A percentile compares a stretch with the other conserved stretches of the same genome.
phyloP scores from a whole-genome alignment of 148 eudicot genomes.

The Cornus controversa region DNA sequence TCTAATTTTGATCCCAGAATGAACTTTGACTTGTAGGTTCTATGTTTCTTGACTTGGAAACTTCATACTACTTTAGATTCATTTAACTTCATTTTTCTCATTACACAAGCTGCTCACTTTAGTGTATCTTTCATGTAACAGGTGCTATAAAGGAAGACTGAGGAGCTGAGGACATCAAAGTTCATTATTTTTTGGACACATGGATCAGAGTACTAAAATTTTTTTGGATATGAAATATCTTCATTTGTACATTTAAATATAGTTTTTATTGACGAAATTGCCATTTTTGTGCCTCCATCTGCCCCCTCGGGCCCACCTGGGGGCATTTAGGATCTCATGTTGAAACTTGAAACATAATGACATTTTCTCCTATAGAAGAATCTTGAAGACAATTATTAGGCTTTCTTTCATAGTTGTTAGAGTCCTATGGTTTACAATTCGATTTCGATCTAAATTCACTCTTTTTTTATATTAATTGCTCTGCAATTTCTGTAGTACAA shows the following conservation, averaged over 20 bases:
- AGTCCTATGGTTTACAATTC: too few relatives aligned
- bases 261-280: not conserved
- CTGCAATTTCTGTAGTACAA: too few relatives aligned
- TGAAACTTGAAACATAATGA: not conserved
- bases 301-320: not conserved
- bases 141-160: constrained; percentile 1
- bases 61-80: not conserved
- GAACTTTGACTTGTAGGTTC: not conserved
- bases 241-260: not conserved
- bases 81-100: not conserved
- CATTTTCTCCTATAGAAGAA: too few relatives aligned
- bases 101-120: not conserved
- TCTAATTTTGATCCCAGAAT: not conserved
- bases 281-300: not conserved
- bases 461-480: too few relatives aligned
- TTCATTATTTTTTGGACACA: constrained; percentile 6
- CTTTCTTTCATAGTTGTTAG: not conserved
- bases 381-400: not conserved
- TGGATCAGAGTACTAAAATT: constrained; percentile 19
- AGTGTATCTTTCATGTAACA: constrained; percentile 4
- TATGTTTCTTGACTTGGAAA: not conserved
- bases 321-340: not conserved
- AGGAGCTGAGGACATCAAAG: constrained; percentile 2
- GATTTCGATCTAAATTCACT: too few relatives aligned
- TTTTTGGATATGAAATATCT: not conserved